Conservation (phyloP, 257 asterid genomes). For the Solanum paucissectum region DNA sequence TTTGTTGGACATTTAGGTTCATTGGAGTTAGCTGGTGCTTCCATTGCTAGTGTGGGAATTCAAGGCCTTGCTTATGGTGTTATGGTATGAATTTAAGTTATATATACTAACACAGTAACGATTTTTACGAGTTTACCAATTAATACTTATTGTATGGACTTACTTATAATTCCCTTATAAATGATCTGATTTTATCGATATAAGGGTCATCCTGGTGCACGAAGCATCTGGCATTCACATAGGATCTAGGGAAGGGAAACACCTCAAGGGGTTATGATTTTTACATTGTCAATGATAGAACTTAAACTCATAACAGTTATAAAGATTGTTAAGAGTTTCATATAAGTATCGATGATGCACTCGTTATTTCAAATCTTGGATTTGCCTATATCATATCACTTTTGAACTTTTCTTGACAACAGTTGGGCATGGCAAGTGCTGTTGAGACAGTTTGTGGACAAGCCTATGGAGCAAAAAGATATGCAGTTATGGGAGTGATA, state of each 20-base stretch:
- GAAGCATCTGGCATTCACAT: background rate
- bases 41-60: conserved; percentile 23
- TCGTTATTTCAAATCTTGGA: background rate
- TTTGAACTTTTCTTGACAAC: background rate
- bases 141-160: background rate
- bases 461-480: conserved; percentile 24
- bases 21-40: conserved; percentile 20
- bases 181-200: background rate
- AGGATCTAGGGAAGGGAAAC: background rate
- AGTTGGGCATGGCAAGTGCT: conserved; percentile 28
- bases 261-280: background rate
- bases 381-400: background rate
- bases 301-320: background rate
- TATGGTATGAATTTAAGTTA: conserved; percentile 10
- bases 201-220: background rate
- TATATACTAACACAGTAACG: background rate
- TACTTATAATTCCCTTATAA: background rate
- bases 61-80: conserved; percentile 28
- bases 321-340: background rate
- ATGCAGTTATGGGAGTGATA: conserved; percentile 21
- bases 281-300: background rate
- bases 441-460: conserved; percentile 29
- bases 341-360: background rate
- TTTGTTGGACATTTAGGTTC: conserved; percentile 20
- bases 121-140: background rate